A percentile compares a stretch with the other conserved stretches of the same genome.
These are phyloP conservation scores for Kodamaea neixiangensis DNA, from an alignment of 805 yeast genomes.

Conservation along the genomic window DNA sequence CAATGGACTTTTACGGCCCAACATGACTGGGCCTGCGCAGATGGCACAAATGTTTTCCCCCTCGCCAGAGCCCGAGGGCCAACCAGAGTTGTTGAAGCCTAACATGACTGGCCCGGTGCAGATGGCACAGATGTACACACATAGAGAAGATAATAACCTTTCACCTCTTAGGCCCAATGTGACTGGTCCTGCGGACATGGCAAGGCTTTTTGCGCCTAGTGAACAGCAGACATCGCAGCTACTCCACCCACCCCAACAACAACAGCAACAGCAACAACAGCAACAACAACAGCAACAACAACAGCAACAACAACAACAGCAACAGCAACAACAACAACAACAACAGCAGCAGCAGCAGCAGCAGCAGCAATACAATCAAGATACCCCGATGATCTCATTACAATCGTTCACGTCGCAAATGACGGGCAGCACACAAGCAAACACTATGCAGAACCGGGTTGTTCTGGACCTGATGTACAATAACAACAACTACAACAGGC, in stretches of 20 bases:
- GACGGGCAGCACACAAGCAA: constrained; percentile 38
- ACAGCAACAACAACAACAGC: not conserved
- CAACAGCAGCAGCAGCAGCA: not conserved
- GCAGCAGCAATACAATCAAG: constrained; percentile 1
- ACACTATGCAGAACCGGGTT: constrained; percentile 22
- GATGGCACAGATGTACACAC: constrained; percentile 27
- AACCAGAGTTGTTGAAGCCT: constrained; percentile 29
- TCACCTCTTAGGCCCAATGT: constrained; percentile 27
- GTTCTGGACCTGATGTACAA: constrained; percentile 2
- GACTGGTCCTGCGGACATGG: constrained; percentile 40
- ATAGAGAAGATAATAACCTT: constrained; percentile 11
- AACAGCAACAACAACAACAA: not conserved
- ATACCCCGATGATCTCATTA: constrained; percentile 34
- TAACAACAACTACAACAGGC: constrained; percentile 11
- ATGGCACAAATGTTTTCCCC: constrained; percentile 32
- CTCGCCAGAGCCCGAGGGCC: constrained; percentile 20
- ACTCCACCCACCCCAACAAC: not conserved
- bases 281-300: not conserved
- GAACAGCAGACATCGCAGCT: constrained; percentile 1
- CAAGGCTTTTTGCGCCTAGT: constrained; percentile 28
- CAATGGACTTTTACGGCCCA: constrained; percentile 36
- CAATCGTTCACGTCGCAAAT: constrained; percentile 44
- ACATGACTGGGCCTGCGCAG: constrained; percentile 49
- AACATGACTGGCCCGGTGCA: constrained; percentile 49
- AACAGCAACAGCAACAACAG: not conserved